Base-by-base conservation (phyloP, 805 yeast species). In the Kockiozyma suomiensis region DNA sequence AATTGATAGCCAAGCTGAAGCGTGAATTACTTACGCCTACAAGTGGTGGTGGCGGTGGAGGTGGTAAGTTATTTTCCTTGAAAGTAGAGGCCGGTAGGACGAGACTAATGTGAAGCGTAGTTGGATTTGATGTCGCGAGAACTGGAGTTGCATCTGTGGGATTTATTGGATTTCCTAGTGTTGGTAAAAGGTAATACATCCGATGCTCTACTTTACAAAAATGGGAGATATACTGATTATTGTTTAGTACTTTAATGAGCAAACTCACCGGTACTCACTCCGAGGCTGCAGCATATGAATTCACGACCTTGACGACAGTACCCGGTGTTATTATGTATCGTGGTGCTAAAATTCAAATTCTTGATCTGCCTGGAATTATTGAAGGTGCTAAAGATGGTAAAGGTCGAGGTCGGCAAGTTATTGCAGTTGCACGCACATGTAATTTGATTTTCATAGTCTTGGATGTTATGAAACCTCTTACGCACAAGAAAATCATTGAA, bases 371-470 rank as follows among this genome's bases (percentile, higher is more conserved):
- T 1, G 99, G 99, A 73, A 93, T 93, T 69, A 93, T 93, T 58
- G 90, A 90, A 73, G 98, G 98, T 64, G 98, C 98, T n/a, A 84
- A 94, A 60, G 97, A 90, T 72, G 98, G 98, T 71, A 91, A 91
- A 74, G 99, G 99, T 72, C 85, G 99, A 76, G 98, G 99, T 69
- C 84, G 96, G 72, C 99, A 94, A 77, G 99, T 94, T 57, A 94
- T 94, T 76, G 99, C 99, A 1, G 99, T 94, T 61, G 98, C 98
- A n/a, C 84, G 99, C 76, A 90, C 97, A 2, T 96, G 97, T 73
- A 92, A 94, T 73, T 79, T 94, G 70, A 82, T 94, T 52, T 94
- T 94, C 74, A 89, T 94, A 72, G 96, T 94, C 2, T 79, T 94
- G 70, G 99, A 94, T 74, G 99, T 94, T 58, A 90, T 91, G 76